A percentile compares a stretch with the other conserved stretches of the same genome.
Conservation (phyloP, 2,329 filamentous ascomycete species). For the Trichoderma sp. region DNA sequence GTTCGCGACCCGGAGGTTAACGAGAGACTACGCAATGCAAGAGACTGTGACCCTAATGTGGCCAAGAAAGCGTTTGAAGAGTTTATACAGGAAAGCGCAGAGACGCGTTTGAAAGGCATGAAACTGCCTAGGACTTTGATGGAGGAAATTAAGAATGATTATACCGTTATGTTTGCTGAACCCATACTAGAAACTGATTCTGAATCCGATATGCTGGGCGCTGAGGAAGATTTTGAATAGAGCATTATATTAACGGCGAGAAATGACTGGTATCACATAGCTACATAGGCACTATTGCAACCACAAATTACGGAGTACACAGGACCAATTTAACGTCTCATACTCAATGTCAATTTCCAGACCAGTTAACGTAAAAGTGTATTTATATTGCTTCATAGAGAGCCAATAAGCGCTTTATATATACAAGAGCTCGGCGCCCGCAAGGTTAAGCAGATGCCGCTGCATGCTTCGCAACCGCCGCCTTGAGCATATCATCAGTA, state of each 20-base stretch:
- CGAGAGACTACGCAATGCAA: neutral
- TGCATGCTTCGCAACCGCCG: neutral
- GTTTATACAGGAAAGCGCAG: neutral
- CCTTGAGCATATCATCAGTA: conserved; percentile 4
- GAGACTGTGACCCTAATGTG: neutral
- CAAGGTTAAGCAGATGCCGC: neutral
- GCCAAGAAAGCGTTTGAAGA: neutral
- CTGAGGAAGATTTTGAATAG: neutral
- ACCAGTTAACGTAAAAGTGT: neutral
- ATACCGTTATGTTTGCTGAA: neutral
- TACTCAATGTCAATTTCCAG: neutral
- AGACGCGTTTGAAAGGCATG: neutral
- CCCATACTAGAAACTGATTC: neutral
- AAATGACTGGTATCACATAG: neutral
- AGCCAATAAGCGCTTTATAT: neutral
- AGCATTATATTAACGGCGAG: neutral
- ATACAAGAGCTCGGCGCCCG: neutral
- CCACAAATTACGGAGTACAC: neutral
- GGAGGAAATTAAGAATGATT: neutral
- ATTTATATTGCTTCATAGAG: neutral
- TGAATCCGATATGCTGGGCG: neutral
- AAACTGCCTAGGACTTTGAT: neutral
- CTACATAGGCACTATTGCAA: neutral
- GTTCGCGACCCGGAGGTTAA: neutral
- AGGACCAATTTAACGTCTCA: neutral